Base-by-base conservation (phyloP, 495 filamentous ascomycete genomes). In the Copromyces sp. region DNA sequence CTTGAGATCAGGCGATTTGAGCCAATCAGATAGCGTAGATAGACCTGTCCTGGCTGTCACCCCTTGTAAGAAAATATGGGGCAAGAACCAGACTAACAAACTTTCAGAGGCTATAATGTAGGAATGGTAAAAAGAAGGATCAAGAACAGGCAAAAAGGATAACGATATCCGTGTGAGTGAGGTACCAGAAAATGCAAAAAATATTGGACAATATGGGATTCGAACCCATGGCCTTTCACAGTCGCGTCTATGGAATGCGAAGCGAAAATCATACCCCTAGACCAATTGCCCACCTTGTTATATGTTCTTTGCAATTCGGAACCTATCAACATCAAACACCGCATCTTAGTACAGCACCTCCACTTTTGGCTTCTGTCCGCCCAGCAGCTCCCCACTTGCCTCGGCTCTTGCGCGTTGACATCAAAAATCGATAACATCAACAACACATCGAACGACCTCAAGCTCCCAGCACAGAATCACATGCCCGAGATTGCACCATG, bases 231-330 rank as follows among this genome's bases (percentile, higher is more conserved):
- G 69, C 74, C 71, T 73, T 71, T 75, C 74, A 73, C 69, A 73
- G 24, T 37, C 69, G 71, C 47, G 70, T 59, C 24, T 17, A 44
- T 32, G 29, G 45, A 61, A 75, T 82, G 81, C 81, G 81, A 82
- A 82, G 81, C 79, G 80, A 82, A 80, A 81, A 82, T 82, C 78
- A 82, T 82, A 81, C 81, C 80, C 80, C 80, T 82, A 81, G 80
- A 82, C 80, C 80, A 80, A 78, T 76, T 74, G 73, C 82, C 82
- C 70, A n/a, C 1, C 17, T 65, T 12, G 53, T 65, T 37, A 39
- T 7, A 70, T 12, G 12, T 12, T 24, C 40, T 17, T 61, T 59
- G 9, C 2, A 29, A 40, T 2, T 14, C 3, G 4, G 3, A 14
- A 8, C 39, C 9, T 69, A 59, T 59, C 2, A 41, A 11, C 24